Percentiles rank a stretch among this genome's conserved stretches.
Conservation (phyloP, 768 basidiomycete species). For the Kwoniella dejecticola region DNA sequence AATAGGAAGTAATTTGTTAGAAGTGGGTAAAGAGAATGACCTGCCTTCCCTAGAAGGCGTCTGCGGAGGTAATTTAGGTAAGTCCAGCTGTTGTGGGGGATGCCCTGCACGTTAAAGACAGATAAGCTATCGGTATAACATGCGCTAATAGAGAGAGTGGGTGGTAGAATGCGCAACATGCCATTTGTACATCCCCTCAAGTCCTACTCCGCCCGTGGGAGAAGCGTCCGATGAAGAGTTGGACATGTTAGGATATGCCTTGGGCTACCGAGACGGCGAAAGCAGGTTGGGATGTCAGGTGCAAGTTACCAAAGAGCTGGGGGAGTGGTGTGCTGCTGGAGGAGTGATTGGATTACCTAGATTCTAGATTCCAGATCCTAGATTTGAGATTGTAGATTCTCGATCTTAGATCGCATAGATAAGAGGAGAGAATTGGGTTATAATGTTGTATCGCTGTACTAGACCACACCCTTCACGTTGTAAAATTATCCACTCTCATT, state of each 20-base stretch:
- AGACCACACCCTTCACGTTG: not conserved
- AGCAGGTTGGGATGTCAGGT: constrained; percentile 53
- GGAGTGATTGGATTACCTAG: constrained; percentile 48
- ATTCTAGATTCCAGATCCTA: constrained; percentile 31
- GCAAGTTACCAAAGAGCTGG: constrained; percentile 41
- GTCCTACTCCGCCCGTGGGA: constrained; percentile 22
- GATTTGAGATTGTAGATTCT: too few species aligned
- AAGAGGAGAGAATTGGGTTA: not conserved
- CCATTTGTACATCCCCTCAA: constrained; percentile 44
- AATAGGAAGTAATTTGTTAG: constrained; percentile 42
- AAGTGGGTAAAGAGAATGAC: constrained; percentile 42
- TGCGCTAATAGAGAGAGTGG: too few species aligned
- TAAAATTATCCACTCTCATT: not conserved
- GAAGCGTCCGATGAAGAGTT: constrained; percentile 46
- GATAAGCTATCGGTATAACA: too few species aligned
- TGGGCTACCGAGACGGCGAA: constrained; percentile 41
- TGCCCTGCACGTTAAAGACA: not conserved
- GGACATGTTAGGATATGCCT: constrained; percentile 53
- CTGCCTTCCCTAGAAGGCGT: constrained; percentile 50
- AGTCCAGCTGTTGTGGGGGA: constrained; percentile 5
- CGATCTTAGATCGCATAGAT: too few species aligned
- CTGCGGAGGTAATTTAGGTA: constrained; percentile 52
- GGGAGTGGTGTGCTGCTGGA: constrained; percentile 36
- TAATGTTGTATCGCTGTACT: not conserved
- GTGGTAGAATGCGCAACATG: constrained; percentile 56